phyloP scores from a whole-genome alignment of 257 asterid genomes.

The Mitragyna speciosa region DNA sequence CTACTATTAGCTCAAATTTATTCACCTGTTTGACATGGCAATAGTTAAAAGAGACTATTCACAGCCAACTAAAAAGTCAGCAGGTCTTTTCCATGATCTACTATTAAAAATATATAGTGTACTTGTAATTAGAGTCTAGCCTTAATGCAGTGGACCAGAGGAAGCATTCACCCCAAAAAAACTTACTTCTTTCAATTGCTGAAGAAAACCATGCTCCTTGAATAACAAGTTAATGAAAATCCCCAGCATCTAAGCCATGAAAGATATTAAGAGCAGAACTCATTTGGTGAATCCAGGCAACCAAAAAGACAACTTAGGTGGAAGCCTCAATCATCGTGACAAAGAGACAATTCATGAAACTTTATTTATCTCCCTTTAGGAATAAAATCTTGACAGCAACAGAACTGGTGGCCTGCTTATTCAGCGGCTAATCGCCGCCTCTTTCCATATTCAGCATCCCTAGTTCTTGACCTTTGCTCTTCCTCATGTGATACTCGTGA shows the following conservation, averaged over 20 bases:
- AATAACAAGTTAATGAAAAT: conserved; percentile 24
- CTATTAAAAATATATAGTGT: neutral
- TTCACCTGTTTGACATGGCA: neutral
- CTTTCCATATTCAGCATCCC: conserved; percentile 77
- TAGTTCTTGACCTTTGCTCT: conserved; percentile 66
- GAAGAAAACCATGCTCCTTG: conserved; percentile 29
- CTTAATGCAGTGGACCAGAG: neutral
- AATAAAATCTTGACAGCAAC: conserved; percentile 17
- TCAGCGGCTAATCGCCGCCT: conserved; percentile 65
- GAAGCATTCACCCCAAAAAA: neutral
- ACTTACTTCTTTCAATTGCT: conserved; percentile 50
- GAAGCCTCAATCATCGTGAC: conserved; percentile 30
- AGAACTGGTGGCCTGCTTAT: conserved; percentile 30
- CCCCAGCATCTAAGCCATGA: conserved; percentile 23
- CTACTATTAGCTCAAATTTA: neutral
- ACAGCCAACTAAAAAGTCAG: neutral
- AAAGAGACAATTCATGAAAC: conserved; percentile 31
- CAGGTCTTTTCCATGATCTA: neutral
- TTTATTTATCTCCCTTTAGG: conserved; percentile 22
- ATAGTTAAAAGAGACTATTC: neutral
- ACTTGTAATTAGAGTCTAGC: neutral
- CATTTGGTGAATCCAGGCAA: conserved; percentile 19
- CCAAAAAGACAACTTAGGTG: conserved; percentile 31
- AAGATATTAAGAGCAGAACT: conserved; percentile 23
- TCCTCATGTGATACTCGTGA: conserved; percentile 59